Evolutionary conservation across 805 yeast genomes (phyloP), one percentile per base, ranked within the genome.

Genomic region (Teunomyces cretensis): DNA sequence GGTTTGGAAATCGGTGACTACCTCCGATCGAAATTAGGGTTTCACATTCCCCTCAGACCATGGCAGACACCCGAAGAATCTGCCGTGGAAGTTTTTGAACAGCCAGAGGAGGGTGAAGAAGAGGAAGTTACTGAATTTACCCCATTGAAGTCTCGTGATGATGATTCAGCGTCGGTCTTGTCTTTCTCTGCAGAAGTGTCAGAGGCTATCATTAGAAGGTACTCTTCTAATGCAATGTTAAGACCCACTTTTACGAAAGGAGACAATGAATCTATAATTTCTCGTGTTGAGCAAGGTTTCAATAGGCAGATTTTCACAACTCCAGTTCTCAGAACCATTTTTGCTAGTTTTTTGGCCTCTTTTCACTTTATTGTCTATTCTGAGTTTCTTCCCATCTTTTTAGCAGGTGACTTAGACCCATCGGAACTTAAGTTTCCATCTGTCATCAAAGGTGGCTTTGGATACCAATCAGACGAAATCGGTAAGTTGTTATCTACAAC

Each of bases 331-430:
- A 58, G 58, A 38, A 55, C 67, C 7, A 63, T 69, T 42, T 17
- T 58, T 58, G 46, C 73, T 59, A 57, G 73, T 54, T 72, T 77
- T 42, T 55, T 70, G 17, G 56, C 74, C 51, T 65, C 79, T n/a
- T 67, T 78, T 40, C 82, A 77, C 55, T 56, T 65, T 9, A 62
- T 76, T 12, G 80, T 78, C 4, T 78, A 65, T 55, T 72, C 74
- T 28, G 84, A 80, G 56, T 76, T 81, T 43, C 54, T 81, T 35
- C 86, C 86, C 0, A 74, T 81, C 2, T 74, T 75, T 44, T 62
- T 81, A 12, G 80, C 84, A 2, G 59, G 65, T 5, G 50, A 56
- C 9, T 51, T 58, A 13, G 44, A 50, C 15, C 46, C 46, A 2
- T 59, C 60, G 6, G 42, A 51, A 11, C 65, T 74, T 11, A 53